phyloP scores from a whole-genome alignment of 495 filamentous ascomycete genomes.

The Cryomyces minteri region DNA sequence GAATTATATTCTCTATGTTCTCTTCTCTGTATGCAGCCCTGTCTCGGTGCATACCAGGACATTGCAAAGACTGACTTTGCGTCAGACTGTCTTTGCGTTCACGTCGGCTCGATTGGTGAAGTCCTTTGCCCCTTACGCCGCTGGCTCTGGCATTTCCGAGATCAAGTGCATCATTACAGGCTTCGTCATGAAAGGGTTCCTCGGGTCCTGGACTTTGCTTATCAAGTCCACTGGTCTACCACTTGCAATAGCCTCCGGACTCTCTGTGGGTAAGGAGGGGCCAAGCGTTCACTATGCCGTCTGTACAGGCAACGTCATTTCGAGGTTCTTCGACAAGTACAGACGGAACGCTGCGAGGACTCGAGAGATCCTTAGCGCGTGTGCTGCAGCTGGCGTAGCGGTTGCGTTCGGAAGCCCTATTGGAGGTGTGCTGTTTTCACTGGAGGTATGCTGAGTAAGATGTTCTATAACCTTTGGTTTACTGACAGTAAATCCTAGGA shows the following conservation, averaged over 20 bases:
- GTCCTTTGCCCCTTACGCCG: conserved; percentile 88
- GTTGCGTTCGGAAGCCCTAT: conserved; percentile 97
- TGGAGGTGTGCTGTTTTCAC: conserved; percentile 86
- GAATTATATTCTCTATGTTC: conserved; percentile 80
- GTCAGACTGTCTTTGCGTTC: conserved; percentile 60
- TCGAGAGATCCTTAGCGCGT: conserved; percentile 84
- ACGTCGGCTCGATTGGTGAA: conserved; percentile 75
- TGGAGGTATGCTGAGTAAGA: conserved; percentile 38
- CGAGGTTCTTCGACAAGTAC: conserved; percentile 83
- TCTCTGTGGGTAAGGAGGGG: conserved; percentile 94
- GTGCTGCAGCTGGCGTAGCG: conserved; percentile 85
- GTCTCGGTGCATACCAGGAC: background rate
- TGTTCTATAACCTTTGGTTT: background rate
- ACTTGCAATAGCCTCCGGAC: conserved; percentile 80
- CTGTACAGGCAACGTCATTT: conserved; percentile 94
- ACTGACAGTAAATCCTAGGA: conserved; percentile 31
- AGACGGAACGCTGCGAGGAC: conserved; percentile 86
- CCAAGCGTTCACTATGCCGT: conserved; percentile 97
- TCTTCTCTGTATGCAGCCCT: conserved; percentile 50
- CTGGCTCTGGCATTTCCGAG: conserved; percentile 93
- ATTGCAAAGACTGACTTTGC: background rate
- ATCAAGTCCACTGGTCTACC: conserved; percentile 91
- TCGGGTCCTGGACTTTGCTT: conserved; percentile 77
- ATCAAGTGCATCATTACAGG: conserved; percentile 99
- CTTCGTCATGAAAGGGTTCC: conserved; percentile 99